Base-by-base conservation (phyloP, 208 protist species). In the Leishmania aethiopica region DNA sequence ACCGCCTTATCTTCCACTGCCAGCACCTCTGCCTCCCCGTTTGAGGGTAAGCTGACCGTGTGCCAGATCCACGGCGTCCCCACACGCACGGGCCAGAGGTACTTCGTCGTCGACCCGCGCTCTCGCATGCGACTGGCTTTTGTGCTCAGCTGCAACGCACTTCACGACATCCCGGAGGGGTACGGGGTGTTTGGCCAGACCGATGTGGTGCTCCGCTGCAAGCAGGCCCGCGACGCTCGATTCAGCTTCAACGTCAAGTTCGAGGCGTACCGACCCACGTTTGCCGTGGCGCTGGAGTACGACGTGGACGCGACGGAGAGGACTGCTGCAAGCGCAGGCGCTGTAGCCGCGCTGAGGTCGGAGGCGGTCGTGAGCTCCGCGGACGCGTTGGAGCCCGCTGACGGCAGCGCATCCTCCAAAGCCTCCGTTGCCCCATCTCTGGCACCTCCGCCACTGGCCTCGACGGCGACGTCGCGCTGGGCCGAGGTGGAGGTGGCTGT, bases 131-230 rank as follows among this genome's bases (percentile, higher is more conserved):
- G 93, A 10, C 79, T 98, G 13, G 90, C 89, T 22, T 95, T 98
- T 82, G 74, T 96, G 11, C 86, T 96, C 32, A 82, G 80, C 22
- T 96, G 90, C 83, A 87, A 75, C 47, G 78, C 78, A 3, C 83
- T 93, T 74, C 85, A 85, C 37, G 82, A 88, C 28, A 76, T 86
- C n/a, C 83, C 85, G 72, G 69, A 89, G 57, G 75, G 83, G 42
- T 88, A 91, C 71, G 77, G 81, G 66, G 90, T 93, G 17, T 69
- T 67, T 66, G 92, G 93, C 8, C 89, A 94, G 78, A 88, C 88
- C 6, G 95, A 96, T 59, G 91, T 98, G 5, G 88, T 96, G n/a
- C 80, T 98, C 51, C 93, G 91, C 78, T 98, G 95, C 86, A 96
- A 94, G 79, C 92, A 96, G 82, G 92, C 91, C 17, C 92, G 95